These are phyloP conservation scores for Inga leiocalycina DNA, from an alignment of 306 rosid genomes.

Conservation along the genomic window DNA sequence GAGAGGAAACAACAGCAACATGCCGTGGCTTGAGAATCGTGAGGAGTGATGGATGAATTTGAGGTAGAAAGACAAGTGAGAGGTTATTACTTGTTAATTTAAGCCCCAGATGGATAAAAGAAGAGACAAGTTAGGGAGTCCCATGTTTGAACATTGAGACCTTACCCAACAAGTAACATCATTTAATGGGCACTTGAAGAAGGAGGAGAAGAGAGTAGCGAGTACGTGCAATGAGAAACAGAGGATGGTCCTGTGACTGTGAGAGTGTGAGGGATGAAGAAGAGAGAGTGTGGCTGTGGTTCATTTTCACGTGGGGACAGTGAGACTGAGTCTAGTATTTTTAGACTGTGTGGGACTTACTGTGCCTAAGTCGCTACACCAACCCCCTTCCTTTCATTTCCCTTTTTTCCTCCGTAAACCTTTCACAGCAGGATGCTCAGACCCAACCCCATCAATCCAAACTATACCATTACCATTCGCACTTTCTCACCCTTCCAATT, in stretches of 20 bases:
- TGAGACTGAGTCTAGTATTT: conserved; percentile 25
- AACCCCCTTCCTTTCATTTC: neutral
- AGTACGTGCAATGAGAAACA: neutral
- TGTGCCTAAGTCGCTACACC: conserved; percentile 16
- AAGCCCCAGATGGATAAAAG: neutral
- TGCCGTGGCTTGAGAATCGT: neutral
- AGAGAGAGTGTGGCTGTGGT: conserved; percentile 28
- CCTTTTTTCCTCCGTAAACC: neutral
- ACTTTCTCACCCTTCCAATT: neutral
- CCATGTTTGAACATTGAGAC: neutral
- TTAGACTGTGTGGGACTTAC: conserved; percentile 23
- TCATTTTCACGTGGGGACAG: conserved; percentile 46
- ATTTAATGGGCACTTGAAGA: conserved; percentile 45
- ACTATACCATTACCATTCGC: neutral
- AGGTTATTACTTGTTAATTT: neutral
- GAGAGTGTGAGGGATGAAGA: neutral
- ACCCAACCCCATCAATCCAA: conserved; percentile 25
- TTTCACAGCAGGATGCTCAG: conserved; percentile 15
- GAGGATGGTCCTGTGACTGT: conserved; percentile 21
- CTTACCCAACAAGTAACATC: neutral
- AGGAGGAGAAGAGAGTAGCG: neutral
- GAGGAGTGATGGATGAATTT: neutral
- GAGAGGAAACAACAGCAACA: neutral
- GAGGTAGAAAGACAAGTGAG: neutral
- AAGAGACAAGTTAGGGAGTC: neutral